These are phyloP conservation scores for Aspergillus brasiliensis DNA, from an alignment of 2,329 filamentous ascomycete species.

Conservation along the genomic window DNA sequence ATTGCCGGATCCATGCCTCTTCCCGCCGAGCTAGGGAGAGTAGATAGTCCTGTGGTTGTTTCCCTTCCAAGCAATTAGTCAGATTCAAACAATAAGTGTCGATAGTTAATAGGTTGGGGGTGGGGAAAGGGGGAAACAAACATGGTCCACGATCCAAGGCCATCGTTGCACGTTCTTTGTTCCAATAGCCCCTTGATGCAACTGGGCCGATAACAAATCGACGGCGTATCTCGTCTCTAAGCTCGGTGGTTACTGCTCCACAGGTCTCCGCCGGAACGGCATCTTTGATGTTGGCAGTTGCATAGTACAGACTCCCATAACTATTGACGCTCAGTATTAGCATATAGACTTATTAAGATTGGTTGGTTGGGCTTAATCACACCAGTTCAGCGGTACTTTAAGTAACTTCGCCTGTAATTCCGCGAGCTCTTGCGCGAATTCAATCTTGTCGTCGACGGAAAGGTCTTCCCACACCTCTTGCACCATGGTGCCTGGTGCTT, in stretches of 20 bases:
- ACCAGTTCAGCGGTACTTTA: conserved; percentile 39
- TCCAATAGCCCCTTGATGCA: conserved; percentile 38
- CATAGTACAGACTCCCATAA: conserved; percentile 44
- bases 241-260: conserved; percentile 26
- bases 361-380: conserved; percentile 11
- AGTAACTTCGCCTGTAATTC: conserved; percentile 41
- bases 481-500: conserved; percentile 31
- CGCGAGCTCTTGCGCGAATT: conserved; percentile 36
- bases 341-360: neutral
- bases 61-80: conserved; percentile 28
- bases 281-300: conserved; percentile 32
- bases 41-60: conserved; percentile 35
- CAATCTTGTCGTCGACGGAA: conserved; percentile 22
- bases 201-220: conserved; percentile 44
- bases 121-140: conserved; percentile 21
- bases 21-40: conserved; percentile 36
- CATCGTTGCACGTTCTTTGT: conserved; percentile 36
- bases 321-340: conserved; percentile 20
- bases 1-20: conserved; percentile 36
- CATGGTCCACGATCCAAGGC: conserved; percentile 45
- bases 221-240: conserved; percentile 33
- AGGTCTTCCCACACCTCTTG: conserved; percentile 31
- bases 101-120: neutral
- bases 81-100: neutral
- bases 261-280: conserved; percentile 32